Conservation (phyloP, 1,139 yeast species). For the Sugiyamaella castrensis region DNA sequence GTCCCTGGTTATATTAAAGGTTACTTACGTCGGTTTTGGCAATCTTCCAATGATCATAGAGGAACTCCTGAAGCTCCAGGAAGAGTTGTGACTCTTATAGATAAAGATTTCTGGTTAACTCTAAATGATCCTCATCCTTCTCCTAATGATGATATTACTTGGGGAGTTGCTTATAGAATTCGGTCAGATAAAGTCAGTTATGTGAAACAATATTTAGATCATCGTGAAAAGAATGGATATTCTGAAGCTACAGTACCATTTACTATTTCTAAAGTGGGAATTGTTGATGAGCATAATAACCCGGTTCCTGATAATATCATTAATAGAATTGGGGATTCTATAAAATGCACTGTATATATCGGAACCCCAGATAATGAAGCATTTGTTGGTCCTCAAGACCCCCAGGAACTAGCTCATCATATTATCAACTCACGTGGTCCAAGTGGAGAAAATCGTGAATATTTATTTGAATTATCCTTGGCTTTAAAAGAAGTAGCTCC, state of each 20-base stretch:
- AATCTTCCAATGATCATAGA: constrained; percentile 81
- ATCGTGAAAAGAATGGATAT: constrained; percentile 88
- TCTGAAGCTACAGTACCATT: constrained; percentile 68
- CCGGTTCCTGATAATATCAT: constrained; percentile 24
- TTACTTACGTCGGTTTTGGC: constrained; percentile 85
- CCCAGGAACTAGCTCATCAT: constrained; percentile 54
- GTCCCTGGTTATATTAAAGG: constrained; percentile 77
- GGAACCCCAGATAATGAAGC: constrained; percentile 80
- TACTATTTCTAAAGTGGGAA: constrained; percentile 43
- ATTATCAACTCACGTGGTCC: constrained; percentile 66
- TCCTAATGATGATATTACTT: constrained; percentile 47
- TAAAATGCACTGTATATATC: constrained; percentile 71
- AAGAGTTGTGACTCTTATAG: constrained; percentile 76
- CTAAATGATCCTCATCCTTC: constrained; percentile 45
- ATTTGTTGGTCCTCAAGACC: constrained; percentile 76
- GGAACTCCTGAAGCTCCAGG: constrained; percentile 88
- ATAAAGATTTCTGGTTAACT: constrained; percentile 48
- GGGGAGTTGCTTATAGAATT: constrained; percentile 87
- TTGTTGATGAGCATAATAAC: constrained; percentile 24
- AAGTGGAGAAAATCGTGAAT: constrained; percentile 76
- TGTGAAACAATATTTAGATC: constrained; percentile 68
- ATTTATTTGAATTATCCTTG: constrained; percentile 52
- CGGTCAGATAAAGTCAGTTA: constrained; percentile 58
- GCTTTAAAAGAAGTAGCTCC: constrained; percentile 53
- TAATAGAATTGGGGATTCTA: constrained; percentile 41